phyloP scores from a whole-genome alignment of 805 yeast genomes.

The Saturnispora gosingensis region DNA sequence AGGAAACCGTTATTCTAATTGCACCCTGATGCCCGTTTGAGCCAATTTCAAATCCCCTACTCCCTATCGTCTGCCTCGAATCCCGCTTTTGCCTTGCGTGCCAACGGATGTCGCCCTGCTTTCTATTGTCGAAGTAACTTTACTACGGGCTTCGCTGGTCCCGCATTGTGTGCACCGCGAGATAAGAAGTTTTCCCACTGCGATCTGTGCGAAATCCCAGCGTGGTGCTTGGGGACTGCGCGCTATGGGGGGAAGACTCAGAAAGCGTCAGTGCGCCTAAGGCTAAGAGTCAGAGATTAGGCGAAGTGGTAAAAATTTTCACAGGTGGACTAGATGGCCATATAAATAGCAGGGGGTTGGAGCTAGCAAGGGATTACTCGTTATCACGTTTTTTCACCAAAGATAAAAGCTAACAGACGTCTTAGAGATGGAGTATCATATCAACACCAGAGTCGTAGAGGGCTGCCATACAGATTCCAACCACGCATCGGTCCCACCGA shows the following conservation, averaged over 20 bases:
- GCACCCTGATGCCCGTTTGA: background rate
- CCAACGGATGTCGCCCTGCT: background rate
- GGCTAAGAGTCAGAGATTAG: background rate
- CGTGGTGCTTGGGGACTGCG: background rate
- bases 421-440: background rate
- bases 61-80: background rate
- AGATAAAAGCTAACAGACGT: background rate
- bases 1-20: background rate
- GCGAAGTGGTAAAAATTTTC: background rate
- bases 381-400: background rate
- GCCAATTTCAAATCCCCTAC: background rate
- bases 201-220: background rate
- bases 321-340: background rate
- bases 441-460: slow-evolving; percentile 57
- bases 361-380: background rate
- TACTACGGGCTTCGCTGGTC: background rate
- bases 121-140: background rate
- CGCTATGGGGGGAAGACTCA: too few species aligned
- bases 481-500: slow-evolving; percentile 77
- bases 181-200: background rate
- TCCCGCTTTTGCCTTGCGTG: background rate
- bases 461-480: slow-evolving; percentile 57
- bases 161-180: background rate
- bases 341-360: background rate
- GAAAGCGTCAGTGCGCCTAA: background rate